phyloP scores from a whole-genome alignment of 352 stramenopile genomes.

The Phytophthora capsici region DNA sequence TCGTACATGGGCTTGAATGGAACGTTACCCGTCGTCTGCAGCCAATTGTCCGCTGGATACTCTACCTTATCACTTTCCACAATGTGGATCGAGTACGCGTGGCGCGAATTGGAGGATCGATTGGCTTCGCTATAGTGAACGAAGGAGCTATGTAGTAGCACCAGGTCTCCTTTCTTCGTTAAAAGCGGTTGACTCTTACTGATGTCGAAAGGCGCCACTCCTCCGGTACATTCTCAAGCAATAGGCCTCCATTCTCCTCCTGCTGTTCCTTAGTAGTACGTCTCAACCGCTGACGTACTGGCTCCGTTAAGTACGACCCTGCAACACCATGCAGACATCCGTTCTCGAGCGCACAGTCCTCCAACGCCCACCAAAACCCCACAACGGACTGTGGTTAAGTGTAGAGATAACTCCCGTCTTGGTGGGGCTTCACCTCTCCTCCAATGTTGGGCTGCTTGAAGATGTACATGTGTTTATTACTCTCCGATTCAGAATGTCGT shows the following conservation, averaged over 20 bases:
- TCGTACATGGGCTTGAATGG: conserved; percentile 76
- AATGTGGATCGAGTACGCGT: conserved; percentile 97
- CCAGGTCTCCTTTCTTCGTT: conserved; percentile 94
- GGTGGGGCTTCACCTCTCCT: conserved; percentile 94
- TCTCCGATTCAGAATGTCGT: too few relatives aligned
- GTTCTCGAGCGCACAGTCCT: conserved; percentile 95
- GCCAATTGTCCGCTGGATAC: conserved; percentile 94
- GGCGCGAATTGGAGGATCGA: conserved; percentile 81
- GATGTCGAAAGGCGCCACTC: conserved; percentile 63
- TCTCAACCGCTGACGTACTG: conserved; percentile 86
- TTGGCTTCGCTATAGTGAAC: conserved; percentile 97
- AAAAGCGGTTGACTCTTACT: conserved; percentile 62
- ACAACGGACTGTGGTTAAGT: conserved; percentile 95
- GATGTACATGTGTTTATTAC: conserved; percentile 99
- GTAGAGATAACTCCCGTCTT: conserved; percentile 97
- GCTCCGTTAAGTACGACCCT: conserved; percentile 87
- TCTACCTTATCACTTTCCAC: conserved; percentile 90
- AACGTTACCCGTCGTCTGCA: conserved; percentile 88
- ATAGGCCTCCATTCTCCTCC: conserved; percentile 38
- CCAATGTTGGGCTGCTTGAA: conserved; percentile 96
- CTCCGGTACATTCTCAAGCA: conserved; percentile 73
- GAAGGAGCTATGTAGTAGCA: conserved; percentile 93
- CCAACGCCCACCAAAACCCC: conserved; percentile 95
- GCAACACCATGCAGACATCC: conserved; percentile 95
- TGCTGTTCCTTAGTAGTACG: conserved; percentile 66